Evolutionary conservation across 2,329 filamentous ascomycete genomes (phyloP).

Genomic region (Apiospora koreana): DNA sequence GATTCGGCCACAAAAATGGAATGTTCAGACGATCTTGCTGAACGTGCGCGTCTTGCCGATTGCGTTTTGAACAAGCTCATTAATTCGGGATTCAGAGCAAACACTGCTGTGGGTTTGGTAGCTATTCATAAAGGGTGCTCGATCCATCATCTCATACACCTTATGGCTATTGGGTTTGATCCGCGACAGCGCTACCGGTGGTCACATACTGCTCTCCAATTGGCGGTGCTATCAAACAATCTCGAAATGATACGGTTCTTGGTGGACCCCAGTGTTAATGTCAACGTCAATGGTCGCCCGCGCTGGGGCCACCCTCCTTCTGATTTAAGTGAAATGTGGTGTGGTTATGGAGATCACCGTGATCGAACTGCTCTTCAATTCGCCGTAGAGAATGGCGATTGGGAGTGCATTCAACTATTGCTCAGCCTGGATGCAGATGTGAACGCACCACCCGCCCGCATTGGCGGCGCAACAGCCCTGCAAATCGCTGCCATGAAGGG

Average conservation of each 20-base stretch:
- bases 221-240: not conserved
- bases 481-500: not conserved
- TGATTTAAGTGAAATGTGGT: too few relatives aligned
- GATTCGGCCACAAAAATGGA: too few relatives aligned
- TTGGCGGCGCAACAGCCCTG: not conserved
- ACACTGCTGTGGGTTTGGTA: not conserved
- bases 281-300: not conserved
- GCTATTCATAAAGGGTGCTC: not conserved
- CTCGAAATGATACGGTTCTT: not conserved
- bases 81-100: not conserved
- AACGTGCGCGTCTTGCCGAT: not conserved
- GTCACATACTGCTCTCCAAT: not conserved
- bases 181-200: not conserved
- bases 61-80: not conserved
- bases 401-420: not conserved
- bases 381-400: not conserved
- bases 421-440: not conserved
- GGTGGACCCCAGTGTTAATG: not conserved
- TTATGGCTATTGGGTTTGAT: not conserved
- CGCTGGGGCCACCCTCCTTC: not conserved
- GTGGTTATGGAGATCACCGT: too few relatives aligned
- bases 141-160: not conserved
- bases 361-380: not conserved
- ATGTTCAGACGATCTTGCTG: too few relatives aligned
- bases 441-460: not conserved